phyloP scores from a whole-genome alignment of 352 stramenopile species.

The Globisporangium okanoganense region DNA sequence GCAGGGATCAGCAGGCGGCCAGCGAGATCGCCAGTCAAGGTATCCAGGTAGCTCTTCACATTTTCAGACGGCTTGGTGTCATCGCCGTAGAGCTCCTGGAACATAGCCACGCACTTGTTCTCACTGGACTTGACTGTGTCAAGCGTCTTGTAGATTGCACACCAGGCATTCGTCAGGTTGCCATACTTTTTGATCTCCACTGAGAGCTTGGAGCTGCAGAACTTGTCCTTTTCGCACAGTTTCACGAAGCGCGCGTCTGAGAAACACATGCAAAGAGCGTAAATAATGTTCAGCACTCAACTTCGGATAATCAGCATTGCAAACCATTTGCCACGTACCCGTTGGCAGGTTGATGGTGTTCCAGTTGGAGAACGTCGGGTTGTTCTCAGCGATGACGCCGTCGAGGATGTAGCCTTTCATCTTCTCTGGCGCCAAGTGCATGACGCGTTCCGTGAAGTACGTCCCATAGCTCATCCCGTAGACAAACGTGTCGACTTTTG shows the following conservation, averaged over 20 bases:
- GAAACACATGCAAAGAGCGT: too few species aligned
- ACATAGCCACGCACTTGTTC: not conserved
- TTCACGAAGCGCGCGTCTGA: slow-evolving; percentile 2
- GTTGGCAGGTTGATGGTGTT: slow-evolving; percentile 1
- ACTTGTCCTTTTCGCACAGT: slow-evolving; percentile 7
- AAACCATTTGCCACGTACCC: not conserved
- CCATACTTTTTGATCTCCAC: slow-evolving; percentile 9
- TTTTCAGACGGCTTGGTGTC: not conserved
- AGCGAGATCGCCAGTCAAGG: not conserved
- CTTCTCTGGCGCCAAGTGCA: slow-evolving; percentile 24
- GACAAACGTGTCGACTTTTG: slow-evolving; percentile 22
- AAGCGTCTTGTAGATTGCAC: not conserved
- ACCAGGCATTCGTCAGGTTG: slow-evolving; percentile 4
- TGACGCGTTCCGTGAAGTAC: slow-evolving; percentile 22
- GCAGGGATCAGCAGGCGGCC: slow-evolving; percentile 4
- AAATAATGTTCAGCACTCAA: too few species aligned
- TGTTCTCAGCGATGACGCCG: slow-evolving; percentile 14
- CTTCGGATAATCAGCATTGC: not conserved
- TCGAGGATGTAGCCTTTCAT: slow-evolving; percentile 33
- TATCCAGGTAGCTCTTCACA: not conserved
- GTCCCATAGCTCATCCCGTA: slow-evolving; percentile 35
- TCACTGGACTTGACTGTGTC: not conserved
- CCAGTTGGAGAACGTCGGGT: slow-evolving; percentile 11
- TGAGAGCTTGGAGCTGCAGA: slow-evolving; percentile 12
- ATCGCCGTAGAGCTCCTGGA: not conserved